phyloP scores from a whole-genome alignment of 1,139 yeast species.

The Geotrichum siamense region DNA sequence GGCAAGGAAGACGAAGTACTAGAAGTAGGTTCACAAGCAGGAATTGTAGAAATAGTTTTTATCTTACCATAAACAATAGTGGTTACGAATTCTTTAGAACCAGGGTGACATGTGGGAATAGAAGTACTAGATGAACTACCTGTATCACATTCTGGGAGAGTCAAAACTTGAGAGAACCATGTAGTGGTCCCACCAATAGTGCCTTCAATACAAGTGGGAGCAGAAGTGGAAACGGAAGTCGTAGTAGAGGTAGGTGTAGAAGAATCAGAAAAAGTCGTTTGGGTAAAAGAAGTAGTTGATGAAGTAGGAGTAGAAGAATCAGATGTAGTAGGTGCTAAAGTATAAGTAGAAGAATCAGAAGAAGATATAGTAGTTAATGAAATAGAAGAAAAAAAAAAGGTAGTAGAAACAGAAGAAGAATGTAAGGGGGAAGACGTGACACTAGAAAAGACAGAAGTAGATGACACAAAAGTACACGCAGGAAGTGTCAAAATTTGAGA shows the following conservation, averaged over 20 bases:
- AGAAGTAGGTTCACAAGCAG: background rate
- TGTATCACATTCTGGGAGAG: slow-evolving; percentile 18
- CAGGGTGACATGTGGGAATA: background rate
- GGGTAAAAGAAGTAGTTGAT: slow-evolving; percentile 1
- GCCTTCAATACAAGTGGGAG: slow-evolving; percentile 5
- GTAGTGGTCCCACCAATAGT: slow-evolving; percentile 1
- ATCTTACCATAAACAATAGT: background rate
- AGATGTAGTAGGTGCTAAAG: too few species aligned
- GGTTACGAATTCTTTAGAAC: background rate
- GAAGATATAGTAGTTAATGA: too few species aligned
- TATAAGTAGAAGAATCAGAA: too few species aligned
- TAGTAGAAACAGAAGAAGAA: too few species aligned
- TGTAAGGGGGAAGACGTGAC: slow-evolving; percentile 9
- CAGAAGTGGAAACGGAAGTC: too few species aligned
- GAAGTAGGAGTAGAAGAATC: too few species aligned
- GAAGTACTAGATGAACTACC: background rate
- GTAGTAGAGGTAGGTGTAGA: slow-evolving; percentile 9
- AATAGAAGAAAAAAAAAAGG: too few species aligned
- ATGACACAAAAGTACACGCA: background rate
- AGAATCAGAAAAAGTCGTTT: slow-evolving; percentile 3
- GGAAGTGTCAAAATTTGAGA: too few species aligned
- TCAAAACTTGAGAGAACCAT: slow-evolving; percentile 9
- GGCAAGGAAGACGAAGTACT: background rate
- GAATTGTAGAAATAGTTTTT: background rate
- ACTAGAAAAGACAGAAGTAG: background rate